Evolutionary conservation across 2,329 filamentous ascomycete genomes (phyloP).

Genomic region (Moelleriella libera): DNA sequence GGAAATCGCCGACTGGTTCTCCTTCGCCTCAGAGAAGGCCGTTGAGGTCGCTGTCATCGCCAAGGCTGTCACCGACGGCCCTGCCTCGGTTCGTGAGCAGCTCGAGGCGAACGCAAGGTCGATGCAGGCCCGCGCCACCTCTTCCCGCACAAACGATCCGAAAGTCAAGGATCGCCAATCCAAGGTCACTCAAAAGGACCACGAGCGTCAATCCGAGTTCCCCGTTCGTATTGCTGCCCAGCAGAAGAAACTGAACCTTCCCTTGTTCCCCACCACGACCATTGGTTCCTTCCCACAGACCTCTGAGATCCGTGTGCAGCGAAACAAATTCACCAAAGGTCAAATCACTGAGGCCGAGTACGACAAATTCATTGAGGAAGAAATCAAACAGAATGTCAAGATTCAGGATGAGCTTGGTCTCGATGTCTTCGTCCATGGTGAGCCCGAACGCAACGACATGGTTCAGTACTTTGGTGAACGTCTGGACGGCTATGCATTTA

Average conservation of each 20-base stretch:
- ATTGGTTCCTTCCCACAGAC: slow-evolving; percentile 99
- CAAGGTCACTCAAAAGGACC: slow-evolving; percentile 69
- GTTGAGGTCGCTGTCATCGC: slow-evolving; percentile 82
- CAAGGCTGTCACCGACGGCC: slow-evolving; percentile 91
- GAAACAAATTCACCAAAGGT: slow-evolving; percentile 98
- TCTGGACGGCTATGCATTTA: slow-evolving; percentile 94
- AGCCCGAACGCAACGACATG: slow-evolving; percentile 99
- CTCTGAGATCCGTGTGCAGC: slow-evolving; percentile 91
- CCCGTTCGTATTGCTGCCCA: slow-evolving; percentile 72
- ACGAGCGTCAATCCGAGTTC: slow-evolving; percentile 90
- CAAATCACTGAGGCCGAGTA: slow-evolving; percentile 88
- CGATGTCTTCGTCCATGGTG: slow-evolving; percentile 94
- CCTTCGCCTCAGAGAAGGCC: slow-evolving; percentile 92
- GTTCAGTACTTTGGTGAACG: slow-evolving; percentile 99
- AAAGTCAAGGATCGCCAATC: slow-evolving; percentile 93
- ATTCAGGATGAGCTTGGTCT: slow-evolving; percentile 97
- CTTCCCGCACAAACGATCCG: slow-evolving; percentile 91
- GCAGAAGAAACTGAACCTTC: slow-evolving; percentile 84
- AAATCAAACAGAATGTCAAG: slow-evolving; percentile 89
- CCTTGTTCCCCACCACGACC: slow-evolving; percentile 96
- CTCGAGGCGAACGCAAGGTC: slow-evolving; percentile 97
- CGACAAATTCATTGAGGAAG: slow-evolving; percentile 98
- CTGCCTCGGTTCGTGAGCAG: slow-evolving; percentile 70
- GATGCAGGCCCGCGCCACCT: slow-evolving; percentile 78
- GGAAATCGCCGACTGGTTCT: slow-evolving; percentile 96